Base-by-base conservation (phyloP, 352 stramenopile species). In the Phytophthora meadii region DNA sequence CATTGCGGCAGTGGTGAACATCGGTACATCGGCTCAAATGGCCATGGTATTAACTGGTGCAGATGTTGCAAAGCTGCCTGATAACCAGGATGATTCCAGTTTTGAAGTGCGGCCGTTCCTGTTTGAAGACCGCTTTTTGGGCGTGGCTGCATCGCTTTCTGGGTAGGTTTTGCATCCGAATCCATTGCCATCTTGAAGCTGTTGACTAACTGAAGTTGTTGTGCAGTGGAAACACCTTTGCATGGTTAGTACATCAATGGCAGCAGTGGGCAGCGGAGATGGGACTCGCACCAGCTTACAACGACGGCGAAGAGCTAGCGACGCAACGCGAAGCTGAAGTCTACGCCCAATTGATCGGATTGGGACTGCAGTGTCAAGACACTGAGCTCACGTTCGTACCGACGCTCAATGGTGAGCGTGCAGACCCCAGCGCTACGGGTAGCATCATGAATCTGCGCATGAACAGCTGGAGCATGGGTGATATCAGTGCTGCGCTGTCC, bases 91-190 rank as follows among this genome's bases (percentile, higher is more conserved):
- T 1, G 63, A 41, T 14, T 69, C 62, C 2, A 83, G 76, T 54
- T 93, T 95, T 73, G 87, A 95, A 73, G 53, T 93, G 1, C 84
- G 87, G 22, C 87, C 87, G 34, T 93, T 88, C 48, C 19, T 92
- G 34, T 81, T 81, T 11, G 58, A 76, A 48, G 54, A 82, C 17
- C 74, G 84, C 39, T 82, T 81, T 17, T 37, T 95, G 37, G 82
- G 81, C 11, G 84, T 95, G n/a, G 87, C 82, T 6, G 87, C 87
- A 0, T 88, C 84, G 8, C 73, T 93, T 25, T 91, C 84, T 17
- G 87, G 87, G 85, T 92, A 64, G 34, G 68, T 65, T 52, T 52
- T 5, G 0, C n/a, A 25, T 37, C 41, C 2, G 5, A 54, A 44
- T 34, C 30, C 10, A 24, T 22, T 60, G 7, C 39, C 12, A 22